phyloP scores from a whole-genome alignment of 305 asterid species.

The Fraxinus dipetala region DNA sequence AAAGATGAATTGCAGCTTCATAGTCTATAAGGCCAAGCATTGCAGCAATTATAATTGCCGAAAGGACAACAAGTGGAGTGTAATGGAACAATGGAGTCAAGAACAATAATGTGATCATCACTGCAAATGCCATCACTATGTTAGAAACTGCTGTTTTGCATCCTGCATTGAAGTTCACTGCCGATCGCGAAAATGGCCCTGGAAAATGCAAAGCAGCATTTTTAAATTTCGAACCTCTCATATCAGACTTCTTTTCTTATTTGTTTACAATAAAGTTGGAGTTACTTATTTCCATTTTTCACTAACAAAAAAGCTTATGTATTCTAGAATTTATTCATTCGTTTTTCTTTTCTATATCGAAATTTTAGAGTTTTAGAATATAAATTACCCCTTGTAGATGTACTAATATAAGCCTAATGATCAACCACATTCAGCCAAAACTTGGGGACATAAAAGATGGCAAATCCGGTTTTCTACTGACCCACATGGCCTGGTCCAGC shows the following conservation, averaged over 20 bases:
- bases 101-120: conserved; percentile 64
- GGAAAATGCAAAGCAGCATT: neutral
- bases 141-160: conserved; percentile 79
- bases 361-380: neutral
- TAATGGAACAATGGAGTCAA: conserved; percentile 78
- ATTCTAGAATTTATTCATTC: neutral
- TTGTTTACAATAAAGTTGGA: neutral
- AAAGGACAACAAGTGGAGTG: conserved; percentile 84
- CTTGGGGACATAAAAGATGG: neutral
- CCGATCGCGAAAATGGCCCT: conserved; percentile 84
- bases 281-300: too few species aligned
- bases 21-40: conserved; percentile 94
- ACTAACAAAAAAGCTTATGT: neutral
- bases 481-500: too few species aligned
- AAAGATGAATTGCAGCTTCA: conserved; percentile 81
- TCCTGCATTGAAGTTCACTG: conserved; percentile 84
- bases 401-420: neutral
- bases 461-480: too few species aligned
- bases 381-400: neutral
- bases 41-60: conserved; percentile 76
- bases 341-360: too few species aligned
- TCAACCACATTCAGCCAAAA: neutral
- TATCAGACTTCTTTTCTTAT: neutral
- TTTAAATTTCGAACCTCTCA: neutral
- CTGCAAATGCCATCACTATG: conserved; percentile 85